phyloP scores from a whole-genome alignment of 768 basidiomycete species.

The Scleroderma bovista region DNA sequence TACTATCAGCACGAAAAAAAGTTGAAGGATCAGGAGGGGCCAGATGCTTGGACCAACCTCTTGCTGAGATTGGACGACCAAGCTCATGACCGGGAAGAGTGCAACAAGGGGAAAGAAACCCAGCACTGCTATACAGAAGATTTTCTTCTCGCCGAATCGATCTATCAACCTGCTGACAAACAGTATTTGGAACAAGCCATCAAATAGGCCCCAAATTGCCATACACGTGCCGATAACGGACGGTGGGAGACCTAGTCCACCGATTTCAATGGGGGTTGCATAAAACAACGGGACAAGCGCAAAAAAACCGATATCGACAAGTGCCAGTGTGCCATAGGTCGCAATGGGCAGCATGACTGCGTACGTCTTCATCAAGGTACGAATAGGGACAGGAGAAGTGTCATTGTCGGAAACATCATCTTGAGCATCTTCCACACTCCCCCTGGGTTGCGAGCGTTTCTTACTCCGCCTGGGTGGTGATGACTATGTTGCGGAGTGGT shows the following conservation, averaged over 20 bases:
- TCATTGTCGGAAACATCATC: background rate
- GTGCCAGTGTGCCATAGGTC: conserved; percentile 36
- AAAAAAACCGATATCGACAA: conserved; percentile 36
- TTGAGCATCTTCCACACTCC: background rate
- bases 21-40: conserved; percentile 13
- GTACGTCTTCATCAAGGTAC: conserved; percentile 17
- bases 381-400: conserved; percentile 3
- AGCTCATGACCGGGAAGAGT: conserved; percentile 18
- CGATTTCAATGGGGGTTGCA: conserved; percentile 36
- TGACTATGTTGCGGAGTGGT: background rate
- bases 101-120: conserved; percentile 18
- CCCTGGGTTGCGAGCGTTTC: background rate
- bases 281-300: conserved; percentile 43
- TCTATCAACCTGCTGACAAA: conserved; percentile 20
- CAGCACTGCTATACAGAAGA: conserved; percentile 14
- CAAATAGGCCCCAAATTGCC: conserved; percentile 23
- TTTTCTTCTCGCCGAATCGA: conserved; percentile 17
- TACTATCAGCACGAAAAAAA: conserved; percentile 4
- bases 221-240: conserved; percentile 35
- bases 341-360: conserved; percentile 37
- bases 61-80: conserved; percentile 7
- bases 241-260: conserved; percentile 36
- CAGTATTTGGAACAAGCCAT: conserved; percentile 21
- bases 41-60: conserved; percentile 7
- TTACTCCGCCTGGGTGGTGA: background rate